Conservation (phyloP, 2,329 filamentous ascomycete species). For the Bipolaris cookei region DNA sequence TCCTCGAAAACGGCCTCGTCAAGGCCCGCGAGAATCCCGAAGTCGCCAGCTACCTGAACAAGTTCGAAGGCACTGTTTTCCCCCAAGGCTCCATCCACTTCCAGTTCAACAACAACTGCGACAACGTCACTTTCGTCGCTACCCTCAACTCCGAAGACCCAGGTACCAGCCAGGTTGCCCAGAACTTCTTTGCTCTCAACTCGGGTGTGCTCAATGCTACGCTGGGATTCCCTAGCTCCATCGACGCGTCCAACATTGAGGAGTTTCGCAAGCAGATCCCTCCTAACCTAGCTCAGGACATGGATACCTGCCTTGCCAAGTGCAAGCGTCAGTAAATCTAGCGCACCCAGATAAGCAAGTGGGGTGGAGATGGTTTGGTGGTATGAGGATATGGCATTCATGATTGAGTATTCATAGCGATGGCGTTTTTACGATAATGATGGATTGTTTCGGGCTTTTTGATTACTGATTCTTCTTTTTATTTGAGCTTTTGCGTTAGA, state of each 20-base stretch:
- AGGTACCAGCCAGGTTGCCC: conserved; percentile 51
- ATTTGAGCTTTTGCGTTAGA: conserved; percentile 19
- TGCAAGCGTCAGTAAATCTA: conserved; percentile 42
- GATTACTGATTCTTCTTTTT: conserved; percentile 14
- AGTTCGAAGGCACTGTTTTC: conserved; percentile 57
- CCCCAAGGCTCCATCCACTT: conserved; percentile 56
- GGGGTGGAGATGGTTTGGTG: background rate
- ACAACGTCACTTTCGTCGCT: conserved; percentile 54
- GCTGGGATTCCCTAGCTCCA: conserved; percentile 44
- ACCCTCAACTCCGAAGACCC: conserved; percentile 54
- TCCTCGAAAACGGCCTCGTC: conserved; percentile 56
- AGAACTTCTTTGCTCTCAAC: conserved; percentile 53
- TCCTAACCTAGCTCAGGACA: conserved; percentile 58
- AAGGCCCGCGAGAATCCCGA: conserved; percentile 43
- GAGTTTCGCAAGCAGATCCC: conserved; percentile 51
- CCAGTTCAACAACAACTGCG: conserved; percentile 57
- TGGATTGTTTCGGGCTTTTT: conserved; percentile 10
- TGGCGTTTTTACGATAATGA: conserved; percentile 19
- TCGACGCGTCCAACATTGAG: conserved; percentile 48
- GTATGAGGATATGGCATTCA: conserved; percentile 4
- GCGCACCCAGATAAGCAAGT: background rate
- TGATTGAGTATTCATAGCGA: conserved; percentile 22
- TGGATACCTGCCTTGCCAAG: conserved; percentile 61
- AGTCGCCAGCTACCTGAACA: conserved; percentile 49
- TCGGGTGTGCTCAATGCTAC: conserved; percentile 47